Evolutionary conservation across 2,329 filamentous ascomycete species (phyloP).

Genomic region (Acarospora socialis): DNA sequence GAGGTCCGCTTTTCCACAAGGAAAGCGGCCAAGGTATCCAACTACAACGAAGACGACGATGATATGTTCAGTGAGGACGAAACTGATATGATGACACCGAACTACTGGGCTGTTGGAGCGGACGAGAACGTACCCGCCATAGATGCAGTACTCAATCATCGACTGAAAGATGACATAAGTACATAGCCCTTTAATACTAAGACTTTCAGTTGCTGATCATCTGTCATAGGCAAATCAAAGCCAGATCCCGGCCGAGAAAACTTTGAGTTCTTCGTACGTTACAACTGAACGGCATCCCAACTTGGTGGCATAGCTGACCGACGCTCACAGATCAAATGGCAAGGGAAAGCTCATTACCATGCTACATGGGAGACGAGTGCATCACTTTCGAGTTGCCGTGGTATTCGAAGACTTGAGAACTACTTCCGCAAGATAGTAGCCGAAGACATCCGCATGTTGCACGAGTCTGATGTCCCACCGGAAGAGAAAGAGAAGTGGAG

Average conservation of each 20-base stretch:
- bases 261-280: slow-evolving; percentile 58
- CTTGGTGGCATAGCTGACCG: slow-evolving; percentile 4
- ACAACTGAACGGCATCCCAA: neutral
- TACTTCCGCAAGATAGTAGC: slow-evolving; percentile 77
- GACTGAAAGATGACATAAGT: slow-evolving; percentile 51
- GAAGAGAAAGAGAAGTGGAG: slow-evolving; percentile 90
- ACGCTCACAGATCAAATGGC: slow-evolving; percentile 84
- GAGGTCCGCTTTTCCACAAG: slow-evolving; percentile 89
- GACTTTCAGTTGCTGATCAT: slow-evolving; percentile 14
- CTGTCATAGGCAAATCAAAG: slow-evolving; percentile 20
- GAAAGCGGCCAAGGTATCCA: slow-evolving; percentile 60
- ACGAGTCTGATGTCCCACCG: slow-evolving; percentile 58
- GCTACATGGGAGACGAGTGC: slow-evolving; percentile 85
- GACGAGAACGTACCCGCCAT: slow-evolving; percentile 76
- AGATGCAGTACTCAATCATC: slow-evolving; percentile 80
- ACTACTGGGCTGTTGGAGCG: slow-evolving; percentile 53
- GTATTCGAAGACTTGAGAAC: slow-evolving; percentile 82
- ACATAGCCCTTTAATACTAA: slow-evolving; percentile 13
- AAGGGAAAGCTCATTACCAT: slow-evolving; percentile 86
- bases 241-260: slow-evolving; percentile 48
- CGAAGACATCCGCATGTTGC: slow-evolving; percentile 62
- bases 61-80: slow-evolving; percentile 40
- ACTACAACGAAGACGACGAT: slow-evolving; percentile 53
- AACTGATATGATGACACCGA: slow-evolving; percentile 49
- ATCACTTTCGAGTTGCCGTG: slow-evolving; percentile 60